Evolutionary conservation across 768 basidiomycete species (phyloP).

Genomic region (Suillus bovinus): DNA sequence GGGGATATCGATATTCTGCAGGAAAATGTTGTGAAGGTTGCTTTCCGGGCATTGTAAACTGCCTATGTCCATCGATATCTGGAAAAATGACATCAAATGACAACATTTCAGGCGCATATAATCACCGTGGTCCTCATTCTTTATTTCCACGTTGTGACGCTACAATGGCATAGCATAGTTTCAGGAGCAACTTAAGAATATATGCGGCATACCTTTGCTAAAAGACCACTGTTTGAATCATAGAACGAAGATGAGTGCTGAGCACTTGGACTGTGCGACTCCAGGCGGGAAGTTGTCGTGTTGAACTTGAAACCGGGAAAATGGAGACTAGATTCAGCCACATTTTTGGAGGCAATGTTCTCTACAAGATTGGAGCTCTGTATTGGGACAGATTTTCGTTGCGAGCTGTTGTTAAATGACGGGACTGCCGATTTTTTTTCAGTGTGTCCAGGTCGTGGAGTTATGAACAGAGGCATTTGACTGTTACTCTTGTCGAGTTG

Average conservation of each 20-base stretch:
- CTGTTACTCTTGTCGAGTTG: neutral
- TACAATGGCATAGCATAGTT: neutral
- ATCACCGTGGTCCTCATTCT: constrained; percentile 22
- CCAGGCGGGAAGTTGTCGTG: constrained; percentile 13
- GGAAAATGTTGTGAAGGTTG: constrained; percentile 6
- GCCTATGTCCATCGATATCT: constrained; percentile 14
- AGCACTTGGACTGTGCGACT: constrained; percentile 14
- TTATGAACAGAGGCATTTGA: constrained; percentile 3
- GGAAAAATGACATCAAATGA: neutral
- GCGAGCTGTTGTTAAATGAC: constrained; percentile 12
- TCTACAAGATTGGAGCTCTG: constrained; percentile 14
- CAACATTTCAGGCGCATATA: constrained; percentile 18
- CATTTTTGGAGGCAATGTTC: constrained; percentile 5
- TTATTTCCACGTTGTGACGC: constrained; percentile 1
- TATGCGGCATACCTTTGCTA: constrained; percentile 13
- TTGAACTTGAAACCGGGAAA: constrained; percentile 11
- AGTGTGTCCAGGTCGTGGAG: neutral
- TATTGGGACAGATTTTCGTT: constrained; percentile 12
- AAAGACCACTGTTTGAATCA: constrained; percentile 8
- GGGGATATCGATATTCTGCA: constrained; percentile 12
- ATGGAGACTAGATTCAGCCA: constrained; percentile 12
- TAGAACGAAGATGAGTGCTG: constrained; percentile 6
- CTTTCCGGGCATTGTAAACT: constrained; percentile 5
- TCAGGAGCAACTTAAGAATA: neutral
- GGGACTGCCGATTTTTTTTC: neutral